Evolutionary conservation across 306 rosid species (phyloP), one percentile per base, ranked within the genome.

Genomic region (Prunus fruticosa): DNA sequence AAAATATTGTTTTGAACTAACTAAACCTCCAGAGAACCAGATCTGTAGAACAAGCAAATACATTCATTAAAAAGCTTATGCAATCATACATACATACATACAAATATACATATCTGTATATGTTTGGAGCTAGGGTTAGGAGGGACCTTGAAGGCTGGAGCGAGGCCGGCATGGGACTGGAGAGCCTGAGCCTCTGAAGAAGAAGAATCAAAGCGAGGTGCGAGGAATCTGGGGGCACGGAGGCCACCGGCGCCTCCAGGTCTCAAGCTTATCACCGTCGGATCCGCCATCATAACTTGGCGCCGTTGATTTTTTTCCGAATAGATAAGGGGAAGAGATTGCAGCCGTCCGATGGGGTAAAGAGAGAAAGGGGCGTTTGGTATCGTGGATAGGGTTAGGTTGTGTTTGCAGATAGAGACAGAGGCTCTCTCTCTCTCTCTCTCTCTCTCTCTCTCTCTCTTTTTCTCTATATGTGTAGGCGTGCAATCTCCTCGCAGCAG

Each of bases 241-340:
- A 81, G 63, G 72, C 85, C 85, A 11, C 79, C 71, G 60, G 80
- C 80, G 68, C 88, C 88, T 5, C 85, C 88, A 3, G 85, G 88
- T 75, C 85, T 81, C 81, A 84, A 81, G 73, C 85, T 84, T 50
- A 84, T 80, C 71, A 57, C 61, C 78, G 84, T 73, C 64, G 79
- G 82, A 80, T 84, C 82, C 62, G 83, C 81, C 81, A 79, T 82
- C 86, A 74, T 78, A 82, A 56, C 72, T 82, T 67, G 32, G 46
- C 46, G 53, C 67, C 50, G 60, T 63, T 51, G 67, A 72, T 45
- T 32, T 58, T 58, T 61, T 58, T 57, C 1, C 8, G 45, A 68
- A 28, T 25, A 28, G 15, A 28, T 19, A 27, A 49, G 64, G 14
- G 19, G 46, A 15, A 67, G 38, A 25, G 30, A 62, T 34, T 41